phyloP scores from a whole-genome alignment of 2,329 filamentous ascomycete species.

The Ascochyta lentis region DNA sequence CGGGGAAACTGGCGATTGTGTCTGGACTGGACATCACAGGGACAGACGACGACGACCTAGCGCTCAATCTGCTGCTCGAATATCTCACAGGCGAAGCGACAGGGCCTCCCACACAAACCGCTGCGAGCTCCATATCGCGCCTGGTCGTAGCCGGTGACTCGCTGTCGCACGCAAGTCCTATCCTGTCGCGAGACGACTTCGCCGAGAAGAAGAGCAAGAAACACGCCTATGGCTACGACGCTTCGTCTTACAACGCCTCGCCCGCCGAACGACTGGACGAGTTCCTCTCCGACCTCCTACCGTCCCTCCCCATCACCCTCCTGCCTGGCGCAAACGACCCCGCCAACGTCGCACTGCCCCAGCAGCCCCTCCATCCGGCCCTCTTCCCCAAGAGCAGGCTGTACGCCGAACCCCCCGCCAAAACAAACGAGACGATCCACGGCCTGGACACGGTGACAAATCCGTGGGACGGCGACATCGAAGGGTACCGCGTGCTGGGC shows the following conservation, averaged over 20 bases:
- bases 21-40: conserved; percentile 87
- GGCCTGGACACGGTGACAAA: conserved; percentile 94
- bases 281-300: conserved; percentile 81
- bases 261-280: conserved; percentile 84
- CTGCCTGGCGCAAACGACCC: conserved; percentile 86
- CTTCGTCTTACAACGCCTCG: conserved; percentile 82
- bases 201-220: conserved; percentile 63
- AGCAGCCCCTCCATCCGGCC: conserved; percentile 90
- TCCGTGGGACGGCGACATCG: conserved; percentile 88
- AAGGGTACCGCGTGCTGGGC: conserved; percentile 86
- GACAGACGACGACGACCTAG: conserved; percentile 73
- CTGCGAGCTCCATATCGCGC: conserved; percentile 74
- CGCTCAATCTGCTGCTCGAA: conserved; percentile 80
- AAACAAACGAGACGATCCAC: conserved; percentile 55
- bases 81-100: conserved; percentile 85
- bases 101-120: conserved; percentile 64
- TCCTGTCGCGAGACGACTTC: conserved; percentile 56
- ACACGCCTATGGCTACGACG: conserved; percentile 90
- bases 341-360: conserved; percentile 86
- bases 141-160: conserved; percentile 94
- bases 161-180: conserved; percentile 61
- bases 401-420: conserved; percentile 64
- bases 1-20: conserved; percentile 82
- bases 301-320: conserved; percentile 85
- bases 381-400: conserved; percentile 81